Evolutionary conservation across 768 basidiomycete genomes (phyloP).

Genomic region (Lactarius tabidus): DNA sequence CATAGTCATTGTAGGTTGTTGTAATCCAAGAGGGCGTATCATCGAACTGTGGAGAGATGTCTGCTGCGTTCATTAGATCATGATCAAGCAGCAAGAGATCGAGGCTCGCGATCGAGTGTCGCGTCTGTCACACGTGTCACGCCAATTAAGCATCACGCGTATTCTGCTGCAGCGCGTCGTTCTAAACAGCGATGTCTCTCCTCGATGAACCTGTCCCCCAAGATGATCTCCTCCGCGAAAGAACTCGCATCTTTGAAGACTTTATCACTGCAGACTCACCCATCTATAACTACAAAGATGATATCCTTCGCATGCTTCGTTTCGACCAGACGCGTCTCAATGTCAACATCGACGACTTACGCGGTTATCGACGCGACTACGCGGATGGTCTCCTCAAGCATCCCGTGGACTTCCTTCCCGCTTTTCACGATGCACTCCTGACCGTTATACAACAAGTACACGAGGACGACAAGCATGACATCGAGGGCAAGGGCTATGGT

Average conservation of each 20-base stretch:
- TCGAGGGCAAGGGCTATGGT: slow-evolving; percentile 74
- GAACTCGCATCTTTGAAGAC: slow-evolving; percentile 75
- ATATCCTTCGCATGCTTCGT: slow-evolving; percentile 78
- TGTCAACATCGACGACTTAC: slow-evolving; percentile 93
- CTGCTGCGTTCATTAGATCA: not conserved
- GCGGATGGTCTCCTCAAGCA: slow-evolving; percentile 87
- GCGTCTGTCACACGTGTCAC: slow-evolving; percentile 31
- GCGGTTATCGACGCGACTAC: slow-evolving; percentile 85
- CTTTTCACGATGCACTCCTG: slow-evolving; percentile 80
- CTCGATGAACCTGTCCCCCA: slow-evolving; percentile 55
- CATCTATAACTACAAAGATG: slow-evolving; percentile 79
- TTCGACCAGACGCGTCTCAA: slow-evolving; percentile 82
- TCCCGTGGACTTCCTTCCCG: slow-evolving; percentile 81
- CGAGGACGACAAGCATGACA: slow-evolving; percentile 77
- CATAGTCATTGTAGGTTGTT: not conserved
- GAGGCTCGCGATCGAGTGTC: slow-evolving; percentile 9
- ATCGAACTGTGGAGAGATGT: not conserved
- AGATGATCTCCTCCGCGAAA: slow-evolving; percentile 71
- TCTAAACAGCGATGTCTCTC: slow-evolving; percentile 32
- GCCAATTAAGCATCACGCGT: slow-evolving; percentile 2
- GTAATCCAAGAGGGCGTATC: not conserved
- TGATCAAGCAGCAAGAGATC: too few species aligned
- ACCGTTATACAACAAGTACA: slow-evolving; percentile 70
- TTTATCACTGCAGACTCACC: slow-evolving; percentile 69
- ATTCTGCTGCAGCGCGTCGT: not conserved